Evolutionary conservation across 805 yeast genomes (phyloP).

Genomic region (Wickerhamiella alocasiicola): DNA sequence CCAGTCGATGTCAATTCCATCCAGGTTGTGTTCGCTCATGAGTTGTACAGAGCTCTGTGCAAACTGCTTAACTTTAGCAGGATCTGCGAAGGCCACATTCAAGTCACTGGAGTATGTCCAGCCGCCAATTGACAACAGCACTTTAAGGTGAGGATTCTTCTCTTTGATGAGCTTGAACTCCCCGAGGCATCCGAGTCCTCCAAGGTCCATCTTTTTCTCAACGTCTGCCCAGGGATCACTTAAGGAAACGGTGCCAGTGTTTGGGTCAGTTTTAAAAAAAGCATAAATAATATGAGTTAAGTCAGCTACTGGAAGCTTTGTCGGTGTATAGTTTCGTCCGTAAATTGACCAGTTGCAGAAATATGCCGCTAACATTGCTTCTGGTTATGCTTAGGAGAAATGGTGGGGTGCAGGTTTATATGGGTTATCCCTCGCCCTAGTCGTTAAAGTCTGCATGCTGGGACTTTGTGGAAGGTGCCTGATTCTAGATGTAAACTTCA

Average conservation of each 20-base stretch:
- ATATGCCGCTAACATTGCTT: conserved; percentile 18
- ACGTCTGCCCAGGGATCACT: conserved; percentile 60
- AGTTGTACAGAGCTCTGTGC: conserved; percentile 36
- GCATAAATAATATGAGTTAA: conserved; percentile 69
- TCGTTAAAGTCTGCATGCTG: too few species aligned
- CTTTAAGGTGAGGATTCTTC: conserved; percentile 34
- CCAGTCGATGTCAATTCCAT: conserved; percentile 93
- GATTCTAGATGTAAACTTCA: too few species aligned
- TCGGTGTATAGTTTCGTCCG: conserved; percentile 43
- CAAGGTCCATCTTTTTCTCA: conserved; percentile 22
- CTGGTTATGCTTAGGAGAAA: too few species aligned
- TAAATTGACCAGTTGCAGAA: conserved; percentile 53
- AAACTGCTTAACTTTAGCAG: conserved; percentile 34
- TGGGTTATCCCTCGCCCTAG: too few species aligned
- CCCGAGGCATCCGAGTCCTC: conserved; percentile 37
- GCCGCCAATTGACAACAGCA: conserved; percentile 77
- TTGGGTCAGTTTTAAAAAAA: conserved; percentile 47
- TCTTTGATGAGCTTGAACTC: conserved; percentile 39
- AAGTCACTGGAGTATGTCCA: conserved; percentile 45
- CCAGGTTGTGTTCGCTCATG: conserved; percentile 50
- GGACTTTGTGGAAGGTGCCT: too few species aligned
- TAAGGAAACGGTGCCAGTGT: conserved; percentile 40
- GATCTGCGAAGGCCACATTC: conserved; percentile 32
- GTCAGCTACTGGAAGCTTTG: conserved; percentile 43
- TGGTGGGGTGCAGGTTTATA: too few species aligned